Conservation (phyloP, 345 rosid genomes). For the Syzygium aqueum region DNA sequence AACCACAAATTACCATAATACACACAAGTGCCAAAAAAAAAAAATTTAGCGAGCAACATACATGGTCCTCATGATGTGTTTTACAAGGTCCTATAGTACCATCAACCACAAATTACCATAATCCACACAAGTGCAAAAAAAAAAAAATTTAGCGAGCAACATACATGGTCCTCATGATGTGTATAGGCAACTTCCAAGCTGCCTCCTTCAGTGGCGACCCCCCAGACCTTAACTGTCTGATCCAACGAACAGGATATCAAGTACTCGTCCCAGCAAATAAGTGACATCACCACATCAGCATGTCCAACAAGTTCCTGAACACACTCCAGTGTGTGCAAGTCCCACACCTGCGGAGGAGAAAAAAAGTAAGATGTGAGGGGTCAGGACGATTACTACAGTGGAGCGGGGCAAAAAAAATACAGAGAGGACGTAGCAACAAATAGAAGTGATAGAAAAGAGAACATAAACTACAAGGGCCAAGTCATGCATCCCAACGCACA, state of each 20-base stretch:
- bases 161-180: conserved; percentile 23
- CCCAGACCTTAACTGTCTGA: conserved; percentile 45
- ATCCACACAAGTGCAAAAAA: not conserved
- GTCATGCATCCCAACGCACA: not conserved
- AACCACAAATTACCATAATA: not conserved
- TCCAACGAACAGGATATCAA: conserved; percentile 57
- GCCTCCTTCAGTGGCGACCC: conserved; percentile 6
- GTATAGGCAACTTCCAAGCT: conserved; percentile 18
- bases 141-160: not conserved
- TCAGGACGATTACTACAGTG: not conserved
- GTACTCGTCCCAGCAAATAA: conserved; percentile 47
- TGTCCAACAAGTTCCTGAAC: conserved; percentile 33
- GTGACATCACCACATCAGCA: conserved; percentile 37
- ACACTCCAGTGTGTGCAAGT: conserved; percentile 27
- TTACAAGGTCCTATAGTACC: not conserved
- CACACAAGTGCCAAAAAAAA: not conserved
- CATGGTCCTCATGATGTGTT: conserved; percentile 21
- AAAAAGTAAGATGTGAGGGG: not conserved
- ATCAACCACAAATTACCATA: not conserved
- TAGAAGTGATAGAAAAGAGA: not conserved
- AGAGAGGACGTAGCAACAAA: not conserved
- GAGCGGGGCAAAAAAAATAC: rapidly evolving
- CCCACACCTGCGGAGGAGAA: conserved; percentile 41
- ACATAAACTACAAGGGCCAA: not conserved
- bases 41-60: conserved; percentile 2